A percentile compares a stretch with the other conserved stretches of the same genome.
phyloP scores from a whole-genome alignment of 2,329 filamentous ascomycete genomes.

The Penicillium hordei region DNA sequence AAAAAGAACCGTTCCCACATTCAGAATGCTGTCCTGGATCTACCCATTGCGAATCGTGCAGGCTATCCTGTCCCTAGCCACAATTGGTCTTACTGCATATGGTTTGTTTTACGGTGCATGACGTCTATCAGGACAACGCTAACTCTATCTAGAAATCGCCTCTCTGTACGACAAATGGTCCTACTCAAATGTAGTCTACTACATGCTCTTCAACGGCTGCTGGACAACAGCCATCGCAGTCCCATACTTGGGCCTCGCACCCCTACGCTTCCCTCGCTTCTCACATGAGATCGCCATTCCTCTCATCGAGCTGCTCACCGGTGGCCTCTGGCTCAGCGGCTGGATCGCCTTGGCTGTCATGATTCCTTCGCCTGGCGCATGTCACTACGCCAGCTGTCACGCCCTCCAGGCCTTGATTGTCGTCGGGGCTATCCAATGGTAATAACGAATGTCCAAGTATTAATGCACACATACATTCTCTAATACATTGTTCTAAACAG shows the following conservation, averaged over 20 bases:
- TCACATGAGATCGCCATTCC: constrained; percentile 27
- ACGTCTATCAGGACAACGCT: neutral
- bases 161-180: constrained; percentile 23
- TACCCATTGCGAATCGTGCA: constrained; percentile 25
- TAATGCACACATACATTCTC: neutral
- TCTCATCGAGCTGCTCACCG: constrained; percentile 22
- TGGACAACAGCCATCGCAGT: constrained; percentile 26
- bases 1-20: neutral
- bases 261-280: constrained; percentile 22
- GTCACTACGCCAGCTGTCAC: constrained; percentile 21
- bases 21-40: constrained; percentile 25
- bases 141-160: constrained; percentile 18
- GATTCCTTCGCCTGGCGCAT: constrained; percentile 20
- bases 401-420: constrained; percentile 23
- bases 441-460: neutral
- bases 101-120: constrained; percentile 10
- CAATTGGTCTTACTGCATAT: constrained; percentile 25
- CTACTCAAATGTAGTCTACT: constrained; percentile 26
- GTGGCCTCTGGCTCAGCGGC: constrained; percentile 24
- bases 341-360: constrained; percentile 25
- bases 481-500: constrained; percentile 2
- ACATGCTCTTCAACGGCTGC: constrained; percentile 29
- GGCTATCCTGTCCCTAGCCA: constrained; percentile 21
- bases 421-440: constrained; percentile 26
- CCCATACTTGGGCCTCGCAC: constrained; percentile 28